Conservation (phyloP, 2,329 filamentous ascomycete genomes). For the Penicillium sp. region DNA sequence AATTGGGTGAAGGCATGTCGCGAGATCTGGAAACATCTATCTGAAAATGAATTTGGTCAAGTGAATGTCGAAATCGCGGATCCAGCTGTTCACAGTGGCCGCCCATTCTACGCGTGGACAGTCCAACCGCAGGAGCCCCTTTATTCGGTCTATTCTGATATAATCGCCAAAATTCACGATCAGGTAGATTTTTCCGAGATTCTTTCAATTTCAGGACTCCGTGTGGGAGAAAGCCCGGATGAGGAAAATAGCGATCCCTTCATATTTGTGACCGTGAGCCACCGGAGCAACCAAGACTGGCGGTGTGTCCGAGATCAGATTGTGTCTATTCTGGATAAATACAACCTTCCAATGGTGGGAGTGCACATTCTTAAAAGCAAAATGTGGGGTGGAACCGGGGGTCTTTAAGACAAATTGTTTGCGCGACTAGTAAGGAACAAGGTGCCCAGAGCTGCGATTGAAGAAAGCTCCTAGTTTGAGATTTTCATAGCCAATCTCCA, state of each 20-base stretch:
- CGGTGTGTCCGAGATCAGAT: background rate
- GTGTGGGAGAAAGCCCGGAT: background rate
- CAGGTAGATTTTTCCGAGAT: background rate
- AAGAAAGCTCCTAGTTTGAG: too few relatives aligned
- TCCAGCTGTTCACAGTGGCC: background rate
- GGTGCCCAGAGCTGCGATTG: too few relatives aligned
- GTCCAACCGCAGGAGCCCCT: background rate
- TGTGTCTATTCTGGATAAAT: background rate
- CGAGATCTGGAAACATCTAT: background rate
- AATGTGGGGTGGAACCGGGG: background rate
- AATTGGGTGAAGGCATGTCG: background rate
- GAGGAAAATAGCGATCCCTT: background rate
- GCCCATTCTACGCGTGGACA: background rate
- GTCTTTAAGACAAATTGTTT: background rate
- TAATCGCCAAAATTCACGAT: background rate
- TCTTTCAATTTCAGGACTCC: background rate
- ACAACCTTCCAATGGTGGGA: background rate
- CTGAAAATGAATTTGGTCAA: background rate
- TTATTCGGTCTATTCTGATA: rapidly evolving
- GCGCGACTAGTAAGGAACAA: too few relatives aligned
- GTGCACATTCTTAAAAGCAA: background rate
- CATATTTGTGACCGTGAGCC: background rate
- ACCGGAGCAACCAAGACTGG: background rate
- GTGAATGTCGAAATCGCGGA: background rate
- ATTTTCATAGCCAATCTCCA: too few relatives aligned